Base-by-base conservation (phyloP, 352 stramenopile species). In the Phytopythium helicoides region DNA sequence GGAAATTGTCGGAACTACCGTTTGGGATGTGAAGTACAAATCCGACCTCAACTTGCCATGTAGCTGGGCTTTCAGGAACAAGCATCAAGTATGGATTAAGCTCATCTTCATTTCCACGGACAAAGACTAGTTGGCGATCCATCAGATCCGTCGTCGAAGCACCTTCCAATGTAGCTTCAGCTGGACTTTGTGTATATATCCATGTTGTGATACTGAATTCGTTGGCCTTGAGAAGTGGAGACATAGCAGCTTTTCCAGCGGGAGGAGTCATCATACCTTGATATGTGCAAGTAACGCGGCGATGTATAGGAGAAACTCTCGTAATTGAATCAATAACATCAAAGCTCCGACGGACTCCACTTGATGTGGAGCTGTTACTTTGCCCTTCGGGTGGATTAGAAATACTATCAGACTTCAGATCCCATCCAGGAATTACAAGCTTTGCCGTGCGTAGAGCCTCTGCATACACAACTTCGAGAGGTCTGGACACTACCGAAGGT, bases 181-280 rank as follows among this genome's bases (percentile, higher is more conserved):
- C 0, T 19, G 41, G 38, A 35, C 33, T 35, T 34, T 19, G 19
- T 6, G 94, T 54, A 44, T 74, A 92, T 1, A 97, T 36, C 91
- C 91, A 97, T 9, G 74, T 89, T 7, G 78, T 93, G 19, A 97
- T 77, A 41, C 82, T 96, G 49, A 96, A 97, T 38, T 96, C 88
- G 28, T 74, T 86, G 2, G 80, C 42, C 23, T 94, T 91, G 5
- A 65, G 16, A 1, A 87, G 56, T 6, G 76, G 73, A 7, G 75
- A 81, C 79, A 92, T 87, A 0, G 68, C 19, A 1, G 52, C 52
- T 21, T 28, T 38, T 0, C 11, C 57, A 15, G 23, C 28, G 16
- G 52, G 49, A 9, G 64, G 52, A 2, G 65, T 59, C 3, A 78
- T 53, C 66, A 95, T 75, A 2, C 83, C 62, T 3, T 80, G 50